These are phyloP conservation scores for Geotrichum histeridarum DNA, from an alignment of 1,139 yeast genomes.

Conservation along the genomic window DNA sequence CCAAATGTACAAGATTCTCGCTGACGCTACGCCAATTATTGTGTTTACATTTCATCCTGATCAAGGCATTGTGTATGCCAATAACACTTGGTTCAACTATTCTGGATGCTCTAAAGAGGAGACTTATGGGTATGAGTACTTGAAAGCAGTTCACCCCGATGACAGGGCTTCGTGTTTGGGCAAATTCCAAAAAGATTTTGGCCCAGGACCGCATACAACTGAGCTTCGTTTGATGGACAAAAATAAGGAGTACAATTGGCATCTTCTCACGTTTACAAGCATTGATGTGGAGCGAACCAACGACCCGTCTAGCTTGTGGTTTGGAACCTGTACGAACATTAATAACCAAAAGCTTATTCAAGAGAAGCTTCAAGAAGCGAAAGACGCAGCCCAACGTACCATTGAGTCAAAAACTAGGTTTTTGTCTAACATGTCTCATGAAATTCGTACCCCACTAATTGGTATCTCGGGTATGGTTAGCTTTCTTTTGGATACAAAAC, in stretches of 20 bases:
- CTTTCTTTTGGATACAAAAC: conserved; percentile 76
- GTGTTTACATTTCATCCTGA: conserved; percentile 34
- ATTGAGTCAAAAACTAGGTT: conserved; percentile 88
- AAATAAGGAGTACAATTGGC: conserved; percentile 34
- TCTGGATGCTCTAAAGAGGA: conserved; percentile 32
- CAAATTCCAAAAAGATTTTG: conserved; percentile 21
- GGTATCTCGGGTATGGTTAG: conserved; percentile 95
- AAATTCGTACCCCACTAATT: conserved; percentile 83
- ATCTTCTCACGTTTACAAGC: conserved; percentile 31
- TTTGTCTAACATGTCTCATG: conserved; percentile 76
- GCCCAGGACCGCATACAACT: conserved; percentile 23
- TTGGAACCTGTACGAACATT: conserved; percentile 38
- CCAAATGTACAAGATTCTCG: conserved; percentile 35
- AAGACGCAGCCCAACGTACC: conserved; percentile 84
- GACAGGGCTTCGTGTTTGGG: conserved; percentile 32
- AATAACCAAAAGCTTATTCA: conserved; percentile 41
- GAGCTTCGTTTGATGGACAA: conserved; percentile 31
- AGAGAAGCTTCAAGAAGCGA: conserved; percentile 72
- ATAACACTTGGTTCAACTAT: conserved; percentile 36
- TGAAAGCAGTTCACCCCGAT: conserved; percentile 30
- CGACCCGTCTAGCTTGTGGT: conserved; percentile 27
- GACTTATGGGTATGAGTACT: conserved; percentile 34
- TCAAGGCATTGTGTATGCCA: conserved; percentile 35
- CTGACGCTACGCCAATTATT: conserved; percentile 37
- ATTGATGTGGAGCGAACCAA: conserved; percentile 22